phyloP scores from a whole-genome alignment of 2,329 filamentous ascomycete genomes.

The Arthrobotrys iridis region DNA sequence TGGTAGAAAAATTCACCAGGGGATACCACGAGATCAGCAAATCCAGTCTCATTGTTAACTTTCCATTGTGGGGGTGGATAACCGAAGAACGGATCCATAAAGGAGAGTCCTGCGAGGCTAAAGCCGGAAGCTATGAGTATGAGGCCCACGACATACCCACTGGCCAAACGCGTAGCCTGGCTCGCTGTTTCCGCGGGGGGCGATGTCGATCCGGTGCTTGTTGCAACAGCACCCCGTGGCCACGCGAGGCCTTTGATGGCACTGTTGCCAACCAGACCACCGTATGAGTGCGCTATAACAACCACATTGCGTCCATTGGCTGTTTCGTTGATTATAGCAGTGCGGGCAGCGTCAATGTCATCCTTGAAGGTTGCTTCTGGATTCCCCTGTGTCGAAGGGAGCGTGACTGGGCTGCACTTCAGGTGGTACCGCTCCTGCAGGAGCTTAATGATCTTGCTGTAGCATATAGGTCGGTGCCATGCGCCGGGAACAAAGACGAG shows the following conservation, averaged over 20 bases:
- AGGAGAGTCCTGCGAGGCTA: conserved; percentile 60
- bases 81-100: conserved; percentile 63
- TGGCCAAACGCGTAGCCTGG: neutral
- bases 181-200: neutral
- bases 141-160: conserved; percentile 63
- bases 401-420: conserved; percentile 61
- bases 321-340: conserved; percentile 61
- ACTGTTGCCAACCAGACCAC: conserved; percentile 64
- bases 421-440: conserved; percentile 60
- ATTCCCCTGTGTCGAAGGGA: conserved; percentile 62
- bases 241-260: conserved; percentile 63
- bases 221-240: conserved; percentile 47
- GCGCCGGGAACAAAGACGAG: conserved; percentile 65
- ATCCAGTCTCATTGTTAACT: conserved; percentile 62
- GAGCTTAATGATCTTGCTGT: conserved; percentile 60
- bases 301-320: conserved; percentile 63
- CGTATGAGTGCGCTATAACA: conserved; percentile 66
- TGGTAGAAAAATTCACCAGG: conserved; percentile 66
- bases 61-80: conserved; percentile 63
- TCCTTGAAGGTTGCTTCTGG: conserved; percentile 62
- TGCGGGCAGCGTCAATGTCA: conserved; percentile 62
- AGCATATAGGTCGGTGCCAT: conserved; percentile 64
- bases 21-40: conserved; percentile 61
- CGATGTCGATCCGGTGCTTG: conserved; percentile 15
- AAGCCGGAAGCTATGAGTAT: conserved; percentile 65